A percentile compares a stretch with the other conserved stretches of the same genome.
Evolutionary conservation across 345 rosid species (phyloP).

Genomic region (Carallia pectinifolia): DNA sequence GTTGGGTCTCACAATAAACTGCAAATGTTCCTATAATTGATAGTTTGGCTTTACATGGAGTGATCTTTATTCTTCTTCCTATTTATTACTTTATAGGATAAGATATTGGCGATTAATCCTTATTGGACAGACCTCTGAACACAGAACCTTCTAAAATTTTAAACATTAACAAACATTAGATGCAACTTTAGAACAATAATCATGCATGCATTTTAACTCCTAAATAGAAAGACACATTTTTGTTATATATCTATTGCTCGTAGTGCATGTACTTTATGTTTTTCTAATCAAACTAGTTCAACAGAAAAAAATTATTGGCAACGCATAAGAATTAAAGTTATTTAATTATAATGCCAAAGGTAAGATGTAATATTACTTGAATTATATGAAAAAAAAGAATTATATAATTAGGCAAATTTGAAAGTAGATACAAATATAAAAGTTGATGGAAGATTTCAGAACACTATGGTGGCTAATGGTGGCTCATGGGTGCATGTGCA

Average conservation of each 20-base stretch:
- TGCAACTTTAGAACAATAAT: conserved; percentile 9
- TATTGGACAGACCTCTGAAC: background rate
- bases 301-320: too few species aligned
- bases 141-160: background rate
- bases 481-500: conserved; percentile 22
- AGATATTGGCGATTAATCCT: background rate
- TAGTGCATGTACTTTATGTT: too few species aligned
- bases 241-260: too few species aligned
- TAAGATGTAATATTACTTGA: background rate
- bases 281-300: too few species aligned
- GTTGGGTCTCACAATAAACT: background rate
- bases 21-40: too few species aligned
- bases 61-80: background rate
- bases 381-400: background rate
- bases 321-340: too few species aligned
- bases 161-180: background rate
- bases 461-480: conserved; percentile 37
- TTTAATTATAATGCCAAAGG: too few species aligned
- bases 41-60: background rate
- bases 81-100: background rate
- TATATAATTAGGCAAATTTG: background rate
- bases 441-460: conserved; percentile 15
- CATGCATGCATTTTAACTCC: background rate
- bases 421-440: background rate
- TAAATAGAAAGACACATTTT: too few species aligned